Evolutionary conservation across 2,329 filamentous ascomycete species (phyloP).

Genomic region (Chaetothyriales sp.): DNA sequence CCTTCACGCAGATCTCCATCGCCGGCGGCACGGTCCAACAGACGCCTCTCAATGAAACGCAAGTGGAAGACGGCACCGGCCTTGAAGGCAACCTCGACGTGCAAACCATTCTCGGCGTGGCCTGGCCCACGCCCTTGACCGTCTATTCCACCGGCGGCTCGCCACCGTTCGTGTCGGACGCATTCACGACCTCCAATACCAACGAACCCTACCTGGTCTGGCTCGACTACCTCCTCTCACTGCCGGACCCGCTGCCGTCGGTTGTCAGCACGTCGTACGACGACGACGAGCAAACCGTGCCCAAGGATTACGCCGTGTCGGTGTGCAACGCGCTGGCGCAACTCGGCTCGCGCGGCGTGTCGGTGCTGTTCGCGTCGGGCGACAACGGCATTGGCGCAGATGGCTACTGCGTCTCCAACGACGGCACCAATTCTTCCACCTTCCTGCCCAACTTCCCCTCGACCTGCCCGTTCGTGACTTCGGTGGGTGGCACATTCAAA

Average conservation of each 20-base stretch:
- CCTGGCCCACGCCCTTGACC: conserved; percentile 40
- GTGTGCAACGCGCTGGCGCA: conserved; percentile 53
- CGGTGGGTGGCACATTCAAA: conserved; percentile 46
- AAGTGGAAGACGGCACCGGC: conserved; percentile 26
- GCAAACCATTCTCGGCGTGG: conserved; percentile 43
- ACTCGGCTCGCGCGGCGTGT: conserved; percentile 54
- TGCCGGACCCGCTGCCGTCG: conserved; percentile 41
- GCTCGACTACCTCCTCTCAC: conserved; percentile 44
- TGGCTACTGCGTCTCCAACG: conserved; percentile 44
- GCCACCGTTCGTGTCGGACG: conserved; percentile 40
- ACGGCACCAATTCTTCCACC: conserved; percentile 41
- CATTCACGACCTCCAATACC: conserved; percentile 31
- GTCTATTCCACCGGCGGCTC: conserved; percentile 44
- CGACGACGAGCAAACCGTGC: conserved; percentile 52
- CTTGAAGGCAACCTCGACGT: conserved; percentile 49
- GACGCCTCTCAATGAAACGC: conserved; percentile 16
- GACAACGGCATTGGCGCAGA: conserved; percentile 42
- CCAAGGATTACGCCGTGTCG: conserved; percentile 44
- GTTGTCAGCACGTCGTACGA: conserved; percentile 54
- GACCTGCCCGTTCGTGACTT: conserved; percentile 55
- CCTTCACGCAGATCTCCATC: conserved; percentile 25
- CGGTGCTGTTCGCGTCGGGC: conserved; percentile 49
- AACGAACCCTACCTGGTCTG: conserved; percentile 59
- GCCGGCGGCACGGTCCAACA: conserved; percentile 22
- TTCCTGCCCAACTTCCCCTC: conserved; percentile 52